Evolutionary conservation across 495 filamentous ascomycete species (phyloP).

Genomic region (Annulohypoxylon nitens): DNA sequence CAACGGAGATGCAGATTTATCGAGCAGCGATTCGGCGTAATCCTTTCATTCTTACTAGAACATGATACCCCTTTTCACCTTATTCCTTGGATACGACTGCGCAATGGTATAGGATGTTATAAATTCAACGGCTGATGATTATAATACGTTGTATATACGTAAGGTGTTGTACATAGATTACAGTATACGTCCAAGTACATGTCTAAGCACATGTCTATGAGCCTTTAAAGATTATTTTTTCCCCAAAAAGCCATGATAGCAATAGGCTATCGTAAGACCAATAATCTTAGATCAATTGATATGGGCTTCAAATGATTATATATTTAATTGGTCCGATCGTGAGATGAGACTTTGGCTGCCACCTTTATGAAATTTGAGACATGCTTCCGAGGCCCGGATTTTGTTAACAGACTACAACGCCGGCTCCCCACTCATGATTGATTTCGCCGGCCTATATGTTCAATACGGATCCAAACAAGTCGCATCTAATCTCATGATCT

Average conservation of each 20-base stretch:
- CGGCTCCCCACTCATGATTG: not conserved
- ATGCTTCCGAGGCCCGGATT: not conserved
- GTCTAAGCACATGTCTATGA: not conserved
- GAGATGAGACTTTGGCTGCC: not conserved
- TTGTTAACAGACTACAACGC: not conserved
- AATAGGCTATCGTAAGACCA: not conserved
- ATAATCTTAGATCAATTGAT: not conserved
- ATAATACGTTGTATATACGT: conserved; percentile 25
- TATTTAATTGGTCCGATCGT: not conserved
- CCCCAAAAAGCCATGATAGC: not conserved
- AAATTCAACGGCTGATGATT: conserved; percentile 17
- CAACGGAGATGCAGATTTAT: conserved; percentile 42
- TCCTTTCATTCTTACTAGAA: conserved; percentile 22
- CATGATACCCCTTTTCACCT: conserved; percentile 40
- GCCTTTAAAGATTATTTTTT: not conserved
- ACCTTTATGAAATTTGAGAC: not conserved
- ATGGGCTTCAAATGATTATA: not conserved
- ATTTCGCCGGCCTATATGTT: not conserved
- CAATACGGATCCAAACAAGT: too few relatives aligned
- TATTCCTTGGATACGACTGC: conserved; percentile 2
- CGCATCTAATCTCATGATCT: not conserved
- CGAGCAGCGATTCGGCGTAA: conserved; percentile 52
- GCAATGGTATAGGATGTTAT: conserved; percentile 4
- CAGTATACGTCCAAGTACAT: conserved; percentile 6
- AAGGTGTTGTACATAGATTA: not conserved